Evolutionary conservation across 441 rosid genomes (phyloP), one percentile per base, ranked within the genome.

Genomic region (Pelargonium exstipulatum): DNA sequence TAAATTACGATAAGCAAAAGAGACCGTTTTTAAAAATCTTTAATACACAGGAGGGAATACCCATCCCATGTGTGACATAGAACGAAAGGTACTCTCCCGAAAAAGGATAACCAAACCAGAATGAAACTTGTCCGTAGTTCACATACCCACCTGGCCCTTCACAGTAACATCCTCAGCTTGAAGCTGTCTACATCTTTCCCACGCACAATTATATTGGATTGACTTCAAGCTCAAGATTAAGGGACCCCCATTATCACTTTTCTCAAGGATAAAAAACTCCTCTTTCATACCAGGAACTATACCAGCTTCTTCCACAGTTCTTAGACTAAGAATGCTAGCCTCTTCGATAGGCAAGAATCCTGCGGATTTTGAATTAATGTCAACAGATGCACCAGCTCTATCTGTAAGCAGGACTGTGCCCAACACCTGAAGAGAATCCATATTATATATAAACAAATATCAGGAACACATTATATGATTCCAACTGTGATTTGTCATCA

Each of bases 121-220:
- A 32, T 70, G 61, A 64, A 24, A 57, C 63, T 58, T 60, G 29
- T 73, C 64, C 62, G 9, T 4, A 24, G 26, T 45, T 48, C 42
- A 58, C 58, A 77, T 68, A 71, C 82, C 4, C 66, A 88, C 98
- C 95, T 86, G 88, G 74, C 98, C 98, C 90, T 90, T 90, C 63
- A 90, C 82, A 48, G 80, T 80, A 48, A 83, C 96, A 83, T 92
- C 98, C 87, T 95, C 99, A 78, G 99, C 83, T 76, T 92, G 99
- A 77, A 95, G 99, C 82, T 95, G 99, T 80, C 95, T 87, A 60
- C 98, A 92, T 65, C 98, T 83, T 80, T 92, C 98, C 99, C 98
- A 92, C 46, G 96, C 92, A 80, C 87, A 93, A 66, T 88, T 91
- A 43, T 83, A 87, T 10, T 92, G 99, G 68, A 87, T 78, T 20